These are phyloP conservation scores for Lolium perenne DNA, from an alignment of 176 grass and related monocot genomes.

Conservation along the genomic window DNA sequence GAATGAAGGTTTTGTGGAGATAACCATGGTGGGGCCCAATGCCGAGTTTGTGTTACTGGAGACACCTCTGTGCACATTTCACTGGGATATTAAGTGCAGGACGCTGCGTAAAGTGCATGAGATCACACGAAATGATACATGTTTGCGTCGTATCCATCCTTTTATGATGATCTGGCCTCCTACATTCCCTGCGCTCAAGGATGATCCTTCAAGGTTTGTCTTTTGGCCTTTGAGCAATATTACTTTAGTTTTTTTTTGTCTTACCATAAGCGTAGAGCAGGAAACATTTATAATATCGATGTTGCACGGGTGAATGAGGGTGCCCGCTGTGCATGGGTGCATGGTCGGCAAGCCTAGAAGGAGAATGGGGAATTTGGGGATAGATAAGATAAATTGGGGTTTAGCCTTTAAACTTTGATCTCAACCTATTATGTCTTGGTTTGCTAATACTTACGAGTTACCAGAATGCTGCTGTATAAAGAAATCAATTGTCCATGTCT, in stretches of 20 bases:
- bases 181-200: background rate
- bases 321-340: background rate
- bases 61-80: background rate
- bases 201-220: background rate
- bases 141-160: background rate
- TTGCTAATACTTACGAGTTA: background rate
- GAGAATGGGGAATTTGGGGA: background rate
- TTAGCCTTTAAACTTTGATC: background rate
- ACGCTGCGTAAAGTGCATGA: background rate
- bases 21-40: background rate
- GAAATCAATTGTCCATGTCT: background rate
- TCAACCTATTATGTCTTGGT: background rate
- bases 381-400: background rate
- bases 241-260: background rate
- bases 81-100: background rate
- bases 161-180: constrained; percentile 1
- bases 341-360: background rate
- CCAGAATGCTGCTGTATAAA: background rate
- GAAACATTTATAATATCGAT: background rate
- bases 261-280: background rate
- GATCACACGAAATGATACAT: background rate
- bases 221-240: background rate
- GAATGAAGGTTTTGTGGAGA: background rate
- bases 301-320: background rate
- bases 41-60: background rate